Conservation (phyloP, 768 basidiomycete genomes). For the Lyophyllum decastes region DNA sequence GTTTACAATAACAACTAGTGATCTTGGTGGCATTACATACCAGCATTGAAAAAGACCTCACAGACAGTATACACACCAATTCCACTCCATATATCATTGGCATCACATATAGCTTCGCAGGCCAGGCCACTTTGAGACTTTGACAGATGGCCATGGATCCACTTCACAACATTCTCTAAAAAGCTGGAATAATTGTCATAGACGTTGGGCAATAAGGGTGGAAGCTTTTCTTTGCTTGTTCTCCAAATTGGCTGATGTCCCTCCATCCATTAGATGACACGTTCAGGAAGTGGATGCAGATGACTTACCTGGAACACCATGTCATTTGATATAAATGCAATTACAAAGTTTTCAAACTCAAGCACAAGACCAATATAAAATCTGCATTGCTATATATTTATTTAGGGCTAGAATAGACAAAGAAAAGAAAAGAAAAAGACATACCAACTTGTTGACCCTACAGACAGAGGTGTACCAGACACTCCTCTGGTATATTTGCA, state of each 20-base stretch:
- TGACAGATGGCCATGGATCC: too few relatives aligned
- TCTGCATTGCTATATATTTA: neutral
- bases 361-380: neutral
- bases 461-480: neutral
- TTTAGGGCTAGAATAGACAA: too few relatives aligned
- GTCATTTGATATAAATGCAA: neutral
- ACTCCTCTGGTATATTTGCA: neutral
- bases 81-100: neutral
- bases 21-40: neutral
- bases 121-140: too few relatives aligned
- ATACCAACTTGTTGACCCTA: neutral
- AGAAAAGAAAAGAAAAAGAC: neutral
- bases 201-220: too few relatives aligned
- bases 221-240: too few relatives aligned
- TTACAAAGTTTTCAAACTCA: neutral
- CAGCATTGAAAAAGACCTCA: neutral
- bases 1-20: neutral
- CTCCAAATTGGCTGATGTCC: too few relatives aligned
- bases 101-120: too few relatives aligned
- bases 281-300: neutral
- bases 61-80: neutral
- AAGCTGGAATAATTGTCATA: too few relatives aligned
- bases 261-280: neutral
- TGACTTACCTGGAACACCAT: neutral
- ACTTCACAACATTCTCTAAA: too few relatives aligned